A percentile compares a stretch with the other conserved stretches of the same genome.
Evolutionary conservation across 1,284 basidiomycete genomes (phyloP).

Genomic region (Fomitopsis schrenkii): DNA sequence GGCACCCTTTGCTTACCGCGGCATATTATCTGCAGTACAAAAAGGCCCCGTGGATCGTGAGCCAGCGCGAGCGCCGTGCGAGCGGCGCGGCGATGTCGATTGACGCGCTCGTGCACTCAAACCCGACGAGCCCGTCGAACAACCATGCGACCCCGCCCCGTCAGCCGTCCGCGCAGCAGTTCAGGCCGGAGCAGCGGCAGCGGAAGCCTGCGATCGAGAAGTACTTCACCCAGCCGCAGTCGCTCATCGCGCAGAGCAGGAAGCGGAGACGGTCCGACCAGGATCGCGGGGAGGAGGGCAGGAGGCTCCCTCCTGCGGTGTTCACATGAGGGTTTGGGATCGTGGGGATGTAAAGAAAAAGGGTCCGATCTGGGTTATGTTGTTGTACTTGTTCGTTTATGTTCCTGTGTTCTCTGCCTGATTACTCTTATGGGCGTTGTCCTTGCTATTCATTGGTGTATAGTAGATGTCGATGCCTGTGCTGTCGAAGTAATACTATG

Average conservation of each 20-base stretch:
- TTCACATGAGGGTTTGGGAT: background rate
- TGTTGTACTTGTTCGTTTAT: too few relatives aligned
- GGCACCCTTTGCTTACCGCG: slow-evolving; percentile 11
- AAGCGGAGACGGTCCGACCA: slow-evolving; percentile 27
- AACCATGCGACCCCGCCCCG: slow-evolving; percentile 14
- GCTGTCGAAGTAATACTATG: too few relatives aligned
- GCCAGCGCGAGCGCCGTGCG: slow-evolving; percentile 23
- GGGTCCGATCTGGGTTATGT: too few relatives aligned
- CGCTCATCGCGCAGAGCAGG: slow-evolving; percentile 20
- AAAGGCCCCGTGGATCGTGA: slow-evolving; percentile 34
- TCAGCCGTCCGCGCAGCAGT: slow-evolving; percentile 20
- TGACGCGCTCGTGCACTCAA: slow-evolving; percentile 60
- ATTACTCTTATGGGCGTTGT: too few relatives aligned
- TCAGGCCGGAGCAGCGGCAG: slow-evolving; percentile 8
- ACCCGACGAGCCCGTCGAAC: slow-evolving; percentile 49
- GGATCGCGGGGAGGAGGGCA: slow-evolving; percentile 23
- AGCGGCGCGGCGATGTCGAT: slow-evolving; percentile 45
- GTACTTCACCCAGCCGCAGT: slow-evolving; percentile 36
- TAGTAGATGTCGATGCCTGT: too few relatives aligned
- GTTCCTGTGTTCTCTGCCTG: too few relatives aligned
- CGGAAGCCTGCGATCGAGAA: slow-evolving; percentile 34
- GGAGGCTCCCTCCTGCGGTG: slow-evolving; percentile 9
- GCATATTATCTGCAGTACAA: slow-evolving; percentile 42
- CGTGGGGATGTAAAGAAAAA: too few relatives aligned
- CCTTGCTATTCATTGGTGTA: too few relatives aligned